Conservation (phyloP, 2,329 filamentous ascomycete genomes). For the Trichoderma semiorbis region DNA sequence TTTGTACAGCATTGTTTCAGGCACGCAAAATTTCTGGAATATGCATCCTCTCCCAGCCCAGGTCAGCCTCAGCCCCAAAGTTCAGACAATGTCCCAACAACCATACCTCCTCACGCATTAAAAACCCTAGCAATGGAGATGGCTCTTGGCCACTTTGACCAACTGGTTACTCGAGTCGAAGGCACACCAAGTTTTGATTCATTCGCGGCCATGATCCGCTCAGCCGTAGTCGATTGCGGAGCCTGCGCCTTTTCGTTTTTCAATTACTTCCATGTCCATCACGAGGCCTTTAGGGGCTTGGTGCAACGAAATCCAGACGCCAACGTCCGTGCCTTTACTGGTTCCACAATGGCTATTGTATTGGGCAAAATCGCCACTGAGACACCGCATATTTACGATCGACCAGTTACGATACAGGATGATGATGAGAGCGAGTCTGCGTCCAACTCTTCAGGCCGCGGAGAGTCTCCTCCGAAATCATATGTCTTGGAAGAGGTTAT, state of each 20-base stretch:
- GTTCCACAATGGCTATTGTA: conserved; percentile 49
- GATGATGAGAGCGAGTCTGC: neutral
- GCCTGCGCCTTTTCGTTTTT: conserved; percentile 58
- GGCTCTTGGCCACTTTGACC: conserved; percentile 66
- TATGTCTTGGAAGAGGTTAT: conserved; percentile 40
- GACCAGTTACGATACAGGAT: neutral
- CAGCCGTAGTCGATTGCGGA: conserved; percentile 46
- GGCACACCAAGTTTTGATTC: conserved; percentile 60
- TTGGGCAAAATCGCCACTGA: conserved; percentile 50
- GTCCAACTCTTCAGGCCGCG: neutral
- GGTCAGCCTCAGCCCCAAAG: neutral
- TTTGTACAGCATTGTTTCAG: conserved; percentile 64
- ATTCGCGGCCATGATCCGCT: conserved; percentile 49
- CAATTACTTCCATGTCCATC: conserved; percentile 56
- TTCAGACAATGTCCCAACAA: neutral
- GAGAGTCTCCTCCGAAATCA: conserved; percentile 2
- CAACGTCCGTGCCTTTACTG: conserved; percentile 51
- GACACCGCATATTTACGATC: conserved; percentile 47
- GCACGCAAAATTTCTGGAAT: conserved; percentile 49
- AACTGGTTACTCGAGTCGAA: conserved; percentile 69
- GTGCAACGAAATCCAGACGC: conserved; percentile 59
- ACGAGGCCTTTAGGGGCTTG: conserved; percentile 59
- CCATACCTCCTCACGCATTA: conserved; percentile 25
- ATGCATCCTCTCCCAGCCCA: conserved; percentile 14
- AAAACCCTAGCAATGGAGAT: conserved; percentile 53